Base-by-base conservation (phyloP, 805 yeast genomes). In the Cyberlindnera euphorbiiphila region DNA sequence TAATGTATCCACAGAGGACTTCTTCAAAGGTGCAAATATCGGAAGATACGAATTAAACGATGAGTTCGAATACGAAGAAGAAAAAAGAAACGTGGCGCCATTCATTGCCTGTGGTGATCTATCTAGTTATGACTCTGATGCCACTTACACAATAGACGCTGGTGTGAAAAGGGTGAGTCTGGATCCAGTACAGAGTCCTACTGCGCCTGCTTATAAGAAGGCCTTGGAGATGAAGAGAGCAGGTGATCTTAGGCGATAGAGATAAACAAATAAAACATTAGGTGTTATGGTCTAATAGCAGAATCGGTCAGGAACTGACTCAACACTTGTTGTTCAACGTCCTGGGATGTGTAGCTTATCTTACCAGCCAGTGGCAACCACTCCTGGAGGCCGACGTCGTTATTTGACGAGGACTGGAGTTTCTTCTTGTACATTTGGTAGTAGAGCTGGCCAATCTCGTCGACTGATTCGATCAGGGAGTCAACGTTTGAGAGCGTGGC, bases 51-150 rank as follows among this genome's bases (percentile, higher is more conserved):
- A 66, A 39, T 40, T 70, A 35, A 72, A 65, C 32, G 65, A 69
- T n/a, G 64, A 72, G 42, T 61, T 75, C 46, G 66, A 62, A 6
- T 65, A 63, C 43, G 47, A 53, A 32, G 61, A 78, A 25, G 93
- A 84, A 49, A 85, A 82, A 46, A 66, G 97, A 45, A 61, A 66
- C 9, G 76, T 93, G 17, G 97, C 96, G 0, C 87, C 88, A n/a
- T 91, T 91, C 52, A 68, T 93, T 42, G 96, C 98, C 0, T 93
- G 98, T 62, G 98, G 98, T 27, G 96, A 88, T 53, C 68, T 93
- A 40, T 71, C 78, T 29, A 84, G 84, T 49, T 84, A 81, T 36
- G 98, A 93, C 59, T 85, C 96, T 0, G 98, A 93, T 62, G 98
- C 98, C 1, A 91, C 98, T 0, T 93, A 93, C 57, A 63, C 77